Percentiles rank a stretch among this genome's conserved stretches.
Evolutionary conservation across 805 yeast genomes (phyloP).

Genomic region (Myxozyma udenii): DNA sequence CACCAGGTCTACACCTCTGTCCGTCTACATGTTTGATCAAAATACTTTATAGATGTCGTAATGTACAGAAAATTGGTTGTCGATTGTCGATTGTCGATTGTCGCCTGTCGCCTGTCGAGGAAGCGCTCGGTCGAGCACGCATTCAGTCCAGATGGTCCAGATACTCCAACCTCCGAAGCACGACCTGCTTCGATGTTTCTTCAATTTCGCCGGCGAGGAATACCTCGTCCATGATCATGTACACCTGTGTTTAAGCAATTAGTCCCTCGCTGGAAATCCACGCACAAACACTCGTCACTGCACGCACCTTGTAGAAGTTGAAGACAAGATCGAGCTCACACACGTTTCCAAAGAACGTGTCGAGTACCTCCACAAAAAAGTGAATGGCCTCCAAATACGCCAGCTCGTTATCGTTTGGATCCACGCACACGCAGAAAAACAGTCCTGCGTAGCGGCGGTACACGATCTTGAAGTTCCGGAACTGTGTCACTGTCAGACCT

Average conservation of each 20-base stretch:
- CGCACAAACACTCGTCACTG: neutral
- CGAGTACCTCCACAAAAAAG: constrained; percentile 82
- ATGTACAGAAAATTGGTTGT: no score
- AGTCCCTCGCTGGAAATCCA: neutral
- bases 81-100: no score
- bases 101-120: no score
- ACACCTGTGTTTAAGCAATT: constrained; percentile 39
- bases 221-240: constrained; percentile 79
- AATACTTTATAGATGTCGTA: no score
- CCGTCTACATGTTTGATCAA: no score
- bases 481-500: constrained; percentile 37
- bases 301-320: constrained; percentile 67
- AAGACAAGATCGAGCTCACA: constrained; percentile 92
- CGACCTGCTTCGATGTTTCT: constrained; percentile 70
- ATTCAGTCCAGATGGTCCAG: constrained; percentile 62
- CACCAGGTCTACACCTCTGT: no score
- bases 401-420: constrained; percentile 75
- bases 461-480: constrained; percentile 63
- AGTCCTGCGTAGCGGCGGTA: constrained; percentile 90
- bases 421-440: constrained; percentile 81
- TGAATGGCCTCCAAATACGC: constrained; percentile 81
- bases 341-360: constrained; percentile 80
- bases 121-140: no score
- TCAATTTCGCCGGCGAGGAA: constrained; percentile 87
- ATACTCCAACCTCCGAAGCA: constrained; percentile 61